phyloP scores from a whole-genome alignment of 1,139 yeast species.

The Suhomyces kunorum region DNA sequence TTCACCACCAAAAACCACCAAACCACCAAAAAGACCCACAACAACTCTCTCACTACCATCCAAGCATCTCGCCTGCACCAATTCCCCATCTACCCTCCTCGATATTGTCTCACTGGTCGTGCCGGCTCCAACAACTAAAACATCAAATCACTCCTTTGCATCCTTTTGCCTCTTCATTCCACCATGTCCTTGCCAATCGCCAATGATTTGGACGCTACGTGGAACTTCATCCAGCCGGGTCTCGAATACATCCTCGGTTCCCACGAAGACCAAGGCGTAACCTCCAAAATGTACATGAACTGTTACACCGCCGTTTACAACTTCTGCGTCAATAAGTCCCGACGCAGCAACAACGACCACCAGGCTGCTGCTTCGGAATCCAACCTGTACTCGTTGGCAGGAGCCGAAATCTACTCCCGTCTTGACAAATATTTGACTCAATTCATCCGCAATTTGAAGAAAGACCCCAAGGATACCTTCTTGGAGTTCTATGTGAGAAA shows the following conservation, averaged over 20 bases:
- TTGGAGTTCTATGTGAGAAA: conserved; percentile 81
- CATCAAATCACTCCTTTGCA: conserved; percentile 6
- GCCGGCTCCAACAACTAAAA: no score
- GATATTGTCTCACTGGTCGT: no score
- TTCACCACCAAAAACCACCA: no score
- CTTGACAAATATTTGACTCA: conserved; percentile 64
- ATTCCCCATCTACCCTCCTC: no score
- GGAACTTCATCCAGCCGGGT: conserved; percentile 78
- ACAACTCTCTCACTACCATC: no score
- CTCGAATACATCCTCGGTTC: conserved; percentile 69
- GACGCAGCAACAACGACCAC: conserved; percentile 35
- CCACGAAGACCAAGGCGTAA: conserved; percentile 62
- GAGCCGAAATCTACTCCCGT: conserved; percentile 83
- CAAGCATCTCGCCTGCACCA: neutral
- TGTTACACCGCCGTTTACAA: conserved; percentile 87
- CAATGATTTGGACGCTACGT: conserved; percentile 66
- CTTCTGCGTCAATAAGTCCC: conserved; percentile 84
- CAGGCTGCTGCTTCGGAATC: conserved; percentile 18
- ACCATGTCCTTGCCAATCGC: conserved; percentile 27
- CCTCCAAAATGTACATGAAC: conserved; percentile 72
- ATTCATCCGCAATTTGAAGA: conserved; percentile 57
- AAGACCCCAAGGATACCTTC: conserved; percentile 63
- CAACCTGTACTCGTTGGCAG: conserved; percentile 60
- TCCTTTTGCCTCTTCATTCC: neutral
- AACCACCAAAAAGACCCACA: no score